phyloP scores from a whole-genome alignment of 2,329 filamentous ascomycete species.

The Neonectria magnoliae region DNA sequence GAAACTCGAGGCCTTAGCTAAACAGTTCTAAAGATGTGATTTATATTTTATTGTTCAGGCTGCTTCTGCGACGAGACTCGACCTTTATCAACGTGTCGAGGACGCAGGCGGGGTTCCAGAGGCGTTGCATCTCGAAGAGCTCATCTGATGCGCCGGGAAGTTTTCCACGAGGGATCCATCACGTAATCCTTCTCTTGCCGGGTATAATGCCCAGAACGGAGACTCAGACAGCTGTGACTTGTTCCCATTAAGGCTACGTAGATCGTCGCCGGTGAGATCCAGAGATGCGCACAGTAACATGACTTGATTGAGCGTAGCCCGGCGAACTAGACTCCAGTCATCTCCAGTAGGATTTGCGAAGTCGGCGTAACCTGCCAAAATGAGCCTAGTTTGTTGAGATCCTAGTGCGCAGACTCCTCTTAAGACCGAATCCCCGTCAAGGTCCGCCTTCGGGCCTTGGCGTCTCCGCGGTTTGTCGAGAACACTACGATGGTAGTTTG shows the following conservation, averaged over 20 bases:
- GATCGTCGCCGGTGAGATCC: not conserved
- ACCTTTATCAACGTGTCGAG: not conserved
- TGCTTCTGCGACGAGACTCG: not conserved
- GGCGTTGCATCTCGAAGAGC: not conserved
- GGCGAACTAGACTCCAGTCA: not conserved
- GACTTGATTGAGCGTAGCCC: not conserved
- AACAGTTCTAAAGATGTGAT: not conserved
- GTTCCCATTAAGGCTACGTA: not conserved
- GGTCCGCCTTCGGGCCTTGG: not conserved
- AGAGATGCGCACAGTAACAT: not conserved
- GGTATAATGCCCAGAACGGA: not conserved
- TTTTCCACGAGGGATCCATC: not conserved
- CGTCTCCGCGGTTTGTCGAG: not conserved
- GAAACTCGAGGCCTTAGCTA: not conserved
- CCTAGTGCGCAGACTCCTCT: not conserved
- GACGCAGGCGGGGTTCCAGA: not conserved
- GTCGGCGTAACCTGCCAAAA: not conserved
- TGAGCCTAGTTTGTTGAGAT: not conserved
- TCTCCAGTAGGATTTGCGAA: not conserved
- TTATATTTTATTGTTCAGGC: not conserved
- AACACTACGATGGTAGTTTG: no score
- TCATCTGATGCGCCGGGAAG: not conserved
- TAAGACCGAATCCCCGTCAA: not conserved
- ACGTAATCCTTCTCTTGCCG: not conserved
- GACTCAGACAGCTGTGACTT: not conserved